These are phyloP conservation scores for Cadophora luteo-olivacea DNA, from an alignment of 2,329 filamentous ascomycete genomes.

Conservation along the genomic window DNA sequence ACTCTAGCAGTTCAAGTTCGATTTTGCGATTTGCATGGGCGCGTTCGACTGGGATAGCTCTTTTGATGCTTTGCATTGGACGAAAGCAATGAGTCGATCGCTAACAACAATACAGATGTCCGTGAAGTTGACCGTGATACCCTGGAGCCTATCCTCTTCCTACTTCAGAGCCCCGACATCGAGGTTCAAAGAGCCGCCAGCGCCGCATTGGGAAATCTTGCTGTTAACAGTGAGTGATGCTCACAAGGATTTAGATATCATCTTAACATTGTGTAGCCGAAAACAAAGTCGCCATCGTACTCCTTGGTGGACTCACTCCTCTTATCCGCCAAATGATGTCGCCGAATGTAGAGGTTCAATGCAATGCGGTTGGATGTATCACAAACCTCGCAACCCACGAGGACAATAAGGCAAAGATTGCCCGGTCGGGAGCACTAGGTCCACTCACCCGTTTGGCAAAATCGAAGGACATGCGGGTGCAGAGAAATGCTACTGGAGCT, in stretches of 20 bases:
- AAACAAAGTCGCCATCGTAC: conserved; percentile 97
- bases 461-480: conserved; percentile 98
- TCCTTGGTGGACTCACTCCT: conserved; percentile 86
- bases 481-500: conserved; percentile 95
- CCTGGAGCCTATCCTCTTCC: conserved; percentile 92
- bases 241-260: conserved; percentile 21
- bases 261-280: conserved; percentile 74
- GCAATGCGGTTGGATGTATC: conserved; percentile 98
- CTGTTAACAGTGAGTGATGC: conserved; percentile 82
- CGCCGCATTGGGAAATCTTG: conserved; percentile 92
- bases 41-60: not conserved
- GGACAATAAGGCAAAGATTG: conserved; percentile 99
- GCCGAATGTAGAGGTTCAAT: conserved; percentile 96
- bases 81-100: not conserved
- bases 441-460: conserved; percentile 92
- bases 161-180: conserved; percentile 93
- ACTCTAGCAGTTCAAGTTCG: not conserved
- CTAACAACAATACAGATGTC: conserved; percentile 71
- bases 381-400: conserved; percentile 98
- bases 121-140: conserved; percentile 94
- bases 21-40: not conserved
- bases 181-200: conserved; percentile 97
- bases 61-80: not conserved
- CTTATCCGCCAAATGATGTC: conserved; percentile 99
- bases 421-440: conserved; percentile 88